Percentiles rank a stretch among this genome's conserved stretches.
phyloP scores from a whole-genome alignment of 345 rosid species.

The Anastatica hierochuntica region DNA sequence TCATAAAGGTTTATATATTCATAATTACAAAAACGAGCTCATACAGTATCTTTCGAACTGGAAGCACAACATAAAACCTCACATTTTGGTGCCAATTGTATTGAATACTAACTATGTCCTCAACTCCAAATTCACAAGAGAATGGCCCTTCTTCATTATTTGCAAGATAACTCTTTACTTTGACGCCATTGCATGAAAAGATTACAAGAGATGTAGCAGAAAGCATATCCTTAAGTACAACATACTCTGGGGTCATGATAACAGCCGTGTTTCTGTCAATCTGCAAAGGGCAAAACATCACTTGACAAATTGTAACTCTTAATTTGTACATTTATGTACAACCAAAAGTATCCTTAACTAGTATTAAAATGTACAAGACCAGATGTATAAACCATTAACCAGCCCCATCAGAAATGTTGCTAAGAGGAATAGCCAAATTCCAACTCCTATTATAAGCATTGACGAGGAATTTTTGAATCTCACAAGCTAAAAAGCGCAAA shows the following conservation, averaged over 20 bases:
- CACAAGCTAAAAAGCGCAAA: no score
- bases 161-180: constrained; percentile 32
- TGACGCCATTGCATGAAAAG: constrained; percentile 49
- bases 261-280: constrained; percentile 33
- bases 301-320: constrained; percentile 9
- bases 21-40: neutral
- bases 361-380: neutral
- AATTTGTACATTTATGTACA: neutral
- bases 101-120: constrained; percentile 55
- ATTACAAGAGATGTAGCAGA: constrained; percentile 37
- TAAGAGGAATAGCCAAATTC: no score
- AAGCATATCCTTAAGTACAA: constrained; percentile 33
- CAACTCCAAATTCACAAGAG: constrained; percentile 48
- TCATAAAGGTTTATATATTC: neutral
- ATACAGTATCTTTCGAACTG: neutral
- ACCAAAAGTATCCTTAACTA: neutral
- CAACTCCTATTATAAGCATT: no score
- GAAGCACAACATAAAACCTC: constrained; percentile 22
- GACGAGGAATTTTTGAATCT: no score
- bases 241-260: constrained; percentile 49
- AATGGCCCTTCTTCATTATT: constrained; percentile 31
- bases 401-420: no score
- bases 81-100: constrained; percentile 60
- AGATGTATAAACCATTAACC: no score
- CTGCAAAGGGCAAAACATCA: constrained; percentile 38